Base-by-base conservation (phyloP, 2,329 filamentous ascomycete genomes). In the Curvularia verruculosa region DNA sequence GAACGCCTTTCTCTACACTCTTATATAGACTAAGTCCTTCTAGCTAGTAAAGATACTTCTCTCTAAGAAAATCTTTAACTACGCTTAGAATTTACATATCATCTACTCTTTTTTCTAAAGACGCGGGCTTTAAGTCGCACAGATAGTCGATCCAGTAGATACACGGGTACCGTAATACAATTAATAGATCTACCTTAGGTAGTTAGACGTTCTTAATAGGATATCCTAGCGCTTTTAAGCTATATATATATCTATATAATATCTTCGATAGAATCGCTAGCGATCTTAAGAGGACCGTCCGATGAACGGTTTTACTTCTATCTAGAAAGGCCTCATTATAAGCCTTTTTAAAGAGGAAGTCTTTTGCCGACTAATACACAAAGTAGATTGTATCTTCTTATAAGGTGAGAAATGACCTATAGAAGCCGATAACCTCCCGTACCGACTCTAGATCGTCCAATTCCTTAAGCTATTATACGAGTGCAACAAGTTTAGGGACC, bases 71-170 rank as follows among this genome's bases (percentile, higher is more conserved):
- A 15, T 31, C 12, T 19, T 45, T n/a, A 7, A 29, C 43, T 31
- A n/a, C n/a, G n/a, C 43, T 31, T 45, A 19, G 24, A 29, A 31
- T n/a, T 45, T 31, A 26, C 24, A 45, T 2, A 13, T 28, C 15
- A 29, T 29, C 26, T n/a, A 19, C n/a, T 26, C 15, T 29, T 19
- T 29, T 12, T 45, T 28, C 5, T 5, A 31, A 9, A 60, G 45
- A 45, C 26, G 19, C 34, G 13, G 29, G 37, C 7, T 54, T 52
- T 40, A 19, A 61, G 37, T 64, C 66, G 50, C 55, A 69, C n/a
- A 77, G 59, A 62, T 77, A 72, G 39, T 72, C 63, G 24, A 69
- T 55, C 76, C 74, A 78, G 55, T 70, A 73, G 36, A 75, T 52
- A 51, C 70, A 76, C 9, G 70, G 66, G 45, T 66, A 67, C 26